phyloP scores from a whole-genome alignment of 1,284 basidiomycete species.

The Boletus semigastroideus region DNA sequence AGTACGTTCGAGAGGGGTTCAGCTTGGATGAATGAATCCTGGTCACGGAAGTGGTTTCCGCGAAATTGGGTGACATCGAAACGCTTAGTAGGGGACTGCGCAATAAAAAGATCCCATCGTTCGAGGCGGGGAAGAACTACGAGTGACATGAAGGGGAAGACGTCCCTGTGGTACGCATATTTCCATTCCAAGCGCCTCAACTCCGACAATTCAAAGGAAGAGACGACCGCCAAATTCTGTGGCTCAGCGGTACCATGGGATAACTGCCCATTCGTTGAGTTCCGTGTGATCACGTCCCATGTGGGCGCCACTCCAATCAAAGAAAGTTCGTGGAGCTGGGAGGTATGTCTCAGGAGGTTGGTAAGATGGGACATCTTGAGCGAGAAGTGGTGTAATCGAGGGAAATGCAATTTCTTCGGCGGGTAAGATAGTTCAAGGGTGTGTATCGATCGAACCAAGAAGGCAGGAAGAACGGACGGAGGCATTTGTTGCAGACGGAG shows the following conservation, averaged over 20 bases:
- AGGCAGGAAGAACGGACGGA: slow-evolving; percentile 35
- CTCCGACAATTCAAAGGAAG: slow-evolving; percentile 26
- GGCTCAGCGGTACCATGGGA: slow-evolving; percentile 4
- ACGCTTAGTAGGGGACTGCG: slow-evolving; percentile 31
- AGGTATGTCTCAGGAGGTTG: slow-evolving; percentile 38
- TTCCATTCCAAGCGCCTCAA: slow-evolving; percentile 32
- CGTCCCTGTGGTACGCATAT: slow-evolving; percentile 29
- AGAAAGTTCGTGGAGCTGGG: slow-evolving; percentile 41
- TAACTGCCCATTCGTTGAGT: slow-evolving; percentile 16
- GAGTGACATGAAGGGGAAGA: slow-evolving; percentile 34
- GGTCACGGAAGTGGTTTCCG: slow-evolving; percentile 31
- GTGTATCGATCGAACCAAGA: slow-evolving; percentile 37
- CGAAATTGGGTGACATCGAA: slow-evolving; percentile 30
- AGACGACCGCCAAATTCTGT: slow-evolving; percentile 5
- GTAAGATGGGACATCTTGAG: slow-evolving; percentile 40
- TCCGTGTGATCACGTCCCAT: slow-evolving; percentile 33
- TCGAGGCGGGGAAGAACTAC: slow-evolving; percentile 29
- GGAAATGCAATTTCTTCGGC: slow-evolving; percentile 26
- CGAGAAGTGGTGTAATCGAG: slow-evolving; percentile 25
- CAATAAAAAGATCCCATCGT: slow-evolving; percentile 33
- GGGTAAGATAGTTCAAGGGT: slow-evolving; percentile 42
- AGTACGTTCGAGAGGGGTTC: slow-evolving; percentile 34
- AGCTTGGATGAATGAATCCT: slow-evolving; percentile 21
- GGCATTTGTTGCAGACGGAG: slow-evolving; percentile 44
- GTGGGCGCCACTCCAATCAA: slow-evolving; percentile 42